phyloP scores from a whole-genome alignment of 805 yeast genomes.

The Geotrichum ghanense region DNA sequence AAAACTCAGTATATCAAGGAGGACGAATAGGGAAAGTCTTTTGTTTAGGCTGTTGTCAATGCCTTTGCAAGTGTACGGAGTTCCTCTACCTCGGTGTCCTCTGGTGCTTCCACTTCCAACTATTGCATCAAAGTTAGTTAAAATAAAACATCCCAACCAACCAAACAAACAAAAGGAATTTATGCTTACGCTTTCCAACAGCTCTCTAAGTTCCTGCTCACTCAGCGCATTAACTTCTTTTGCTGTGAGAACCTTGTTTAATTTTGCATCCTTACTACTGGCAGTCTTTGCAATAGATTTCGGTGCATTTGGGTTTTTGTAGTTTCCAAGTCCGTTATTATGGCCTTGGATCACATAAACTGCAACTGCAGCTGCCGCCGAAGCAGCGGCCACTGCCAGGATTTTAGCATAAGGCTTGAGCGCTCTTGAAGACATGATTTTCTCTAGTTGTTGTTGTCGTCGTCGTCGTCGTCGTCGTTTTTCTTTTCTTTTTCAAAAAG shows the following conservation, averaged over 20 bases:
- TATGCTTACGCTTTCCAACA: not conserved
- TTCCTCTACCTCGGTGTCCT: not conserved
- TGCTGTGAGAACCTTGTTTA: not conserved
- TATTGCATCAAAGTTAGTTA: not conserved
- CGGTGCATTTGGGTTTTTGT: not conserved
- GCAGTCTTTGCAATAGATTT: not conserved
- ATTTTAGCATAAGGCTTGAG: not conserved
- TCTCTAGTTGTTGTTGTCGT: too few relatives aligned
- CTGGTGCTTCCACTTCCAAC: not conserved
- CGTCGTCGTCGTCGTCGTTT: too few relatives aligned
- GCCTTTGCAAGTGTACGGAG: not conserved
- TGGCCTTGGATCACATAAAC: not conserved
- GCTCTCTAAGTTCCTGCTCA: not conserved
- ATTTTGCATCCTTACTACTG: not conserved
- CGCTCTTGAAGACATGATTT: too few relatives aligned
- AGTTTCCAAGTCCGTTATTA: not conserved
- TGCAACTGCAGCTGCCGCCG: not conserved
- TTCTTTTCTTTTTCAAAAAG: too few relatives aligned
- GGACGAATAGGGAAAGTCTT: too few relatives aligned
- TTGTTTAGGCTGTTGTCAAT: too few relatives aligned
- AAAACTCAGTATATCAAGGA: too few relatives aligned
- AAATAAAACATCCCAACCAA: not conserved
- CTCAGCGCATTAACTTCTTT: not conserved
- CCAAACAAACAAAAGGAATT: too few relatives aligned
- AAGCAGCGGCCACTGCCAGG: not conserved